Evolutionary conservation across 2,329 filamentous ascomycete genomes (phyloP).

Genomic region (Elsinoe ampelina): DNA sequence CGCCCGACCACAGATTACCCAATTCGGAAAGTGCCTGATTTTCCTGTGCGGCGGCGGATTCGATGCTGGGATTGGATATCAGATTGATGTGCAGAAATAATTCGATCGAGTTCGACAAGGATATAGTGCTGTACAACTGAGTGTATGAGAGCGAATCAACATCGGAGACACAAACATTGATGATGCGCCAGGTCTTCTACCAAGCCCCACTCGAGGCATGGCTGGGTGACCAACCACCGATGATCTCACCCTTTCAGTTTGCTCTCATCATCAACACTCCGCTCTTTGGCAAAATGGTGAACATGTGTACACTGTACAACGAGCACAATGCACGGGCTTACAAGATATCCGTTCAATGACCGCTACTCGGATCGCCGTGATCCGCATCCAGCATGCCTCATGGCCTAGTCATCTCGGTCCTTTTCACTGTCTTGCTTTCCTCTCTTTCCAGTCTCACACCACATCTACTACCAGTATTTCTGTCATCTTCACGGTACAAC

Average conservation of each 20-base stretch:
- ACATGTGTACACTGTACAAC: not conserved
- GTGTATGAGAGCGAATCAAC: not conserved
- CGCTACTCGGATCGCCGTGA: constrained; percentile 3
- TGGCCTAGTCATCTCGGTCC: not conserved
- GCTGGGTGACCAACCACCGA: constrained; percentile 7
- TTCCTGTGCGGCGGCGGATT: not conserved
- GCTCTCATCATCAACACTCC: too few relatives aligned
- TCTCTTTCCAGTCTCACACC: too few relatives aligned
- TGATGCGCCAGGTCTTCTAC: not conserved
- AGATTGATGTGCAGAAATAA: too few relatives aligned
- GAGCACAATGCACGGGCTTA: not conserved
- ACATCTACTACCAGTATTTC: too few relatives aligned
- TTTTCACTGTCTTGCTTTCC: not conserved
- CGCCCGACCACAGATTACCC: constrained; percentile 1
- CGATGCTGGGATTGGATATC: too few relatives aligned
- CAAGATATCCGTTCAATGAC: not conserved
- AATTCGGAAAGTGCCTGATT: not conserved
- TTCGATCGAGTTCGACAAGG: too few relatives aligned
- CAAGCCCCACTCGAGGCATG: not conserved
- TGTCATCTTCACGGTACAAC: too few relatives aligned
- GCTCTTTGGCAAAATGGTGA: not conserved
- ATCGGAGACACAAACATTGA: not conserved
- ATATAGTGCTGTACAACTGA: too few relatives aligned
- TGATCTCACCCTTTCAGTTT: constrained; percentile 1
- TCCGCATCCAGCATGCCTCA: not conserved